Conservation (phyloP, 805 yeast species). For the Zygotorulaspora danielsina region DNA sequence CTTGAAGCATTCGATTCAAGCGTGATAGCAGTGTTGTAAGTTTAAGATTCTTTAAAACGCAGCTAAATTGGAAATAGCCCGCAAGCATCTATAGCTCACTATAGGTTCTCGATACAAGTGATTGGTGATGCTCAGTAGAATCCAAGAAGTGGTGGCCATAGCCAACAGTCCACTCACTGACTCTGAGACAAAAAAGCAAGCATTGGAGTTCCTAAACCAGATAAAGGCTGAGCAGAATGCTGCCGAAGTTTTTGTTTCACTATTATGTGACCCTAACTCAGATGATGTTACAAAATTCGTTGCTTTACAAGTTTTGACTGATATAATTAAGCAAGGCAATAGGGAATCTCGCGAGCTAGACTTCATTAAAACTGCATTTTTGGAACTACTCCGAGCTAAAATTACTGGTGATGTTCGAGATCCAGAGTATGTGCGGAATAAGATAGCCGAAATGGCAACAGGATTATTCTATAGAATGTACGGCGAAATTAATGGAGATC, state of each 20-base stretch:
- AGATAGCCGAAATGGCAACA: conserved; percentile 34
- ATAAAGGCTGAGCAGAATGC: conserved; percentile 29
- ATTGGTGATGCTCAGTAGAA: conserved; percentile 43
- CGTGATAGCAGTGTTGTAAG: no score
- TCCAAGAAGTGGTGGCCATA: conserved; percentile 82
- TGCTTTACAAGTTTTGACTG: conserved; percentile 32
- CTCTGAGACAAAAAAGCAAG: conserved; percentile 55
- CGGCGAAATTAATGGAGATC: conserved; percentile 29
- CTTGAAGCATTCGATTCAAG: background rate
- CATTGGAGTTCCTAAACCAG: conserved; percentile 32
- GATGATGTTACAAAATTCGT: conserved; percentile 33
- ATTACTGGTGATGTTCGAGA: conserved; percentile 18
- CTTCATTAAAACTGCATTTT: conserved; percentile 24
- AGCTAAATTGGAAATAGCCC: no score
- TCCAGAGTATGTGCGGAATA: conserved; percentile 35
- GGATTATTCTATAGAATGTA: conserved; percentile 33
- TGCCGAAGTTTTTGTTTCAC: conserved; percentile 24
- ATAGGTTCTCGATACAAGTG: no score
- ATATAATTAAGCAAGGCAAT: conserved; percentile 16
- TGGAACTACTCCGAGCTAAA: conserved; percentile 25
- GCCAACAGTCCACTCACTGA: conserved; percentile 72
- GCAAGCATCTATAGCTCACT: no score
- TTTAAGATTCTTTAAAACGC: no score
- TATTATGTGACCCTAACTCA: conserved; percentile 24
- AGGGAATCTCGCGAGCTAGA: conserved; percentile 15